Base-by-base conservation (phyloP, 129 eudicot species). In the Chrysanthemum seticuspe region DNA sequence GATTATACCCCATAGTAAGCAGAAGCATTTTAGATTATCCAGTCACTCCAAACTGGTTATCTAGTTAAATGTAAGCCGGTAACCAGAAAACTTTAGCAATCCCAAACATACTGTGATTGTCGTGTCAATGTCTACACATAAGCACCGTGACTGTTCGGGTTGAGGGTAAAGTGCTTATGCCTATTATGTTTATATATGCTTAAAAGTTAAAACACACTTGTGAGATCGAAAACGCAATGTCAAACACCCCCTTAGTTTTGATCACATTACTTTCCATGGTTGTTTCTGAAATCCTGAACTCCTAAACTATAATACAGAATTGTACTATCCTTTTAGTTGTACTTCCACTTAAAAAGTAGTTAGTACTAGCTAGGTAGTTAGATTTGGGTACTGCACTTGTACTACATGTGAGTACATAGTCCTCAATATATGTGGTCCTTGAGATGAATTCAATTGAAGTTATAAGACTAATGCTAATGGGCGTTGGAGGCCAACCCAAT, bases 281-380 rank as follows among this genome's bases (percentile, higher is more conserved):
- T 16, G 71, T 45, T 18, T 59, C 25, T 57, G 57, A 71, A 48
- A 56, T 72, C 25, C 56, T 34, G 47, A 57, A 7, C 13, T 58
- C 44, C 9, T 68, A 23, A 60, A 47, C 27, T 1, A 45, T 45
- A 44, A 6, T 77, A 61, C 36, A 77, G 18, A 47, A 6, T 49
- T 76, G 80, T 76, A 69, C 75, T 68, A 58, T 31, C 13, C 6
- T 36, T 68, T 68, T 16, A 23, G 11, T 48, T 76, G 80, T 68
- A 76, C 72, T 52, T 51, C 34, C 59, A 14, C 12, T 48, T 0
- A 15, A 72, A 7, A 49, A 60, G 62, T 57, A 0, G 62, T 59
- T 13, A 21, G 59, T 40, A 2, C 31, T 25, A 72, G 67, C 31
- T 25, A 72, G 67, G 76, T 62, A 18, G 65, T 64, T 74, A 18